Evolutionary conservation across 768 basidiomycete species (phyloP), one percentile per base, ranked within the genome.

Genomic region (Lactarius hatsudake): DNA sequence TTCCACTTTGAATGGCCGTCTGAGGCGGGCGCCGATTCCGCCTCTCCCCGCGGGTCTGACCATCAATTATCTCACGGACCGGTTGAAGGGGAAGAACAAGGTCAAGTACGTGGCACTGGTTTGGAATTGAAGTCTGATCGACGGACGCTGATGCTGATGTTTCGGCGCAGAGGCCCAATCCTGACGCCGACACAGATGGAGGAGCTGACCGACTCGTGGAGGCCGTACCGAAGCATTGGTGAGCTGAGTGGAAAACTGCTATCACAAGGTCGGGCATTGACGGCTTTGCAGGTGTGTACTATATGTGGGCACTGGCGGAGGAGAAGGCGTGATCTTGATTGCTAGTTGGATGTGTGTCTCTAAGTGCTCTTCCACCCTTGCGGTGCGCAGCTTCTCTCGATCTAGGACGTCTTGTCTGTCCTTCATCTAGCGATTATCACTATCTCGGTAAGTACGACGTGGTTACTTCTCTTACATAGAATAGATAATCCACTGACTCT

Each of bases 151-250:
- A 45, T 28, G 68, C 61, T 12, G 20, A 57, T 48, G 12, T 67
- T 67, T 66, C 34, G n/a, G 43, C 28, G 58, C 73, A 90, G 89
- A 78, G 88, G 88, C 8, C 86, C 86, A 28, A 74, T 94, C 67
- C 79, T 95, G 69, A 90, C 90, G 2, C 90, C 92, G 7, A 78
- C 84, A 59, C 92, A 96, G 77, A 94, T 94, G 93, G 84, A 88
- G 67, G 83, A 81, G 30, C 75, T 96, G 66, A 92, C 93, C 3
- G 85, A 85, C 60, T 72, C 78, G 34, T 96, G 94, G 94, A 84
- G 79, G 71, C 94, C 94, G 5, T 96, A 91, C 74, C 80, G 93
- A 71, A 92, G 90, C 72, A 68, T 95, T 36, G 93, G 90, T 89
- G 71, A 66, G 84, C 75, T 10, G 6, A 59, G 8, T 26, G 26